Evolutionary conservation across 345 rosid species (phyloP).

Genomic region (Kernera saxatilis): DNA sequence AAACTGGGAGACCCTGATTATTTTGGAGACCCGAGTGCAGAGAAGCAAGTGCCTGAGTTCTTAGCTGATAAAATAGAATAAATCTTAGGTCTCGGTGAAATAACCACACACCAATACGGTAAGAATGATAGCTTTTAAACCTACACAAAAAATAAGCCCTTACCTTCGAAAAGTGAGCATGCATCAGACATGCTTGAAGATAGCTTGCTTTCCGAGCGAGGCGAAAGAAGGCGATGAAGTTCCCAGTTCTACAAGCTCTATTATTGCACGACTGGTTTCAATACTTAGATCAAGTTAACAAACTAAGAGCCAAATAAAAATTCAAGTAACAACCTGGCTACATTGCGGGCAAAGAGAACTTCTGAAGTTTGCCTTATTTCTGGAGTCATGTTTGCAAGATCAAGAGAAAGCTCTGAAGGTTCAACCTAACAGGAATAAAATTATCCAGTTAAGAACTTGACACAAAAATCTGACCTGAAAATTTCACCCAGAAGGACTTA

Average conservation of each 20-base stretch:
- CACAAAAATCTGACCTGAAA: constrained; percentile 14
- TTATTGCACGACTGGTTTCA: constrained; percentile 30
- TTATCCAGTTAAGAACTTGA: constrained; percentile 1
- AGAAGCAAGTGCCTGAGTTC: constrained; percentile 89
- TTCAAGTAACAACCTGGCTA: constrained; percentile 68
- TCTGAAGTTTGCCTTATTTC: constrained; percentile 89
- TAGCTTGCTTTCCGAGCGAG: constrained; percentile 87
- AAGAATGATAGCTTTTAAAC: constrained; percentile 6
- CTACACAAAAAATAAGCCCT: constrained; percentile 17
- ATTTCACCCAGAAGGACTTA: constrained; percentile 34
- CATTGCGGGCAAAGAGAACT: constrained; percentile 83
- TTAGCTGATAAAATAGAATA: constrained; percentile 52
- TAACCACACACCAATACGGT: not conserved
- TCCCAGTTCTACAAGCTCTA: constrained; percentile 94
- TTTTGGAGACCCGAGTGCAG: constrained; percentile 74
- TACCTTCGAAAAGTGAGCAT: constrained; percentile 97
- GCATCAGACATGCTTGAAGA: constrained; percentile 98
- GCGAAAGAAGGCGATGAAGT: constrained; percentile 82
- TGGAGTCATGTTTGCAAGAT: constrained; percentile 97
- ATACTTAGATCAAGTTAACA: constrained; percentile 30
- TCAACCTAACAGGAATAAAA: constrained; percentile 61
- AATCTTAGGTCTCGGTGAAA: constrained; percentile 5
- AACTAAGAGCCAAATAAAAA: constrained; percentile 5
- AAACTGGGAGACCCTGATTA: constrained; percentile 89
- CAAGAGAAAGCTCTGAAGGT: constrained; percentile 95